Evolutionary conservation across 768 basidiomycete genomes (phyloP).

Genomic region (Dacryopinax primogenitus): DNA sequence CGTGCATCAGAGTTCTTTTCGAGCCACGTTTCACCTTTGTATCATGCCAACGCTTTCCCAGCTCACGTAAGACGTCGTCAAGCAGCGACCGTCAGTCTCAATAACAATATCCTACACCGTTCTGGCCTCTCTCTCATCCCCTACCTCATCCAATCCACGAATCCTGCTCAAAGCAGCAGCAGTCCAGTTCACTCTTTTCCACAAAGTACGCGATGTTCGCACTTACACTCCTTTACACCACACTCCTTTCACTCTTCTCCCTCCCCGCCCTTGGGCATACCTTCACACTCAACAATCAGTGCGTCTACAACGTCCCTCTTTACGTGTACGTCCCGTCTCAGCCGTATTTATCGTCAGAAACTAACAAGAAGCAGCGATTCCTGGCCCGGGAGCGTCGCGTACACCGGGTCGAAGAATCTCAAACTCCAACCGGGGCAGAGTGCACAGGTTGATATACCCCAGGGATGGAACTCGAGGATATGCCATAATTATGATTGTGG

Average conservation of each 20-base stretch:
- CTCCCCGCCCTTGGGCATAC: not conserved
- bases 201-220: not conserved
- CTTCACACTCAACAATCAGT: not conserved
- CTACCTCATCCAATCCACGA: no score
- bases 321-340: not conserved
- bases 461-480: not conserved
- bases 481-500: slow-evolving; percentile 5
- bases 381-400: not conserved
- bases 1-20: no score
- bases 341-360: not conserved
- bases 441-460: not conserved
- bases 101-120: no score
- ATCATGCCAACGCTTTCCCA: no score
- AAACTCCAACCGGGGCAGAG: not conserved
- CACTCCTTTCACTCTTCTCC: slow-evolving; percentile 6
- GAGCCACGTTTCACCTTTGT: no score
- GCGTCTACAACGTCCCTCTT: not conserved
- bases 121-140: no score
- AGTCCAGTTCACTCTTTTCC: not conserved
- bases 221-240: slow-evolving; percentile 1
- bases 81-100: no score
- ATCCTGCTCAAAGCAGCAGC: no score
- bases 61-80: no score
- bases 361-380: not conserved
- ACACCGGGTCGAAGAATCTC: not conserved